Conservation (phyloP, 257 asterid genomes). For the Leonotis leonurus region DNA sequence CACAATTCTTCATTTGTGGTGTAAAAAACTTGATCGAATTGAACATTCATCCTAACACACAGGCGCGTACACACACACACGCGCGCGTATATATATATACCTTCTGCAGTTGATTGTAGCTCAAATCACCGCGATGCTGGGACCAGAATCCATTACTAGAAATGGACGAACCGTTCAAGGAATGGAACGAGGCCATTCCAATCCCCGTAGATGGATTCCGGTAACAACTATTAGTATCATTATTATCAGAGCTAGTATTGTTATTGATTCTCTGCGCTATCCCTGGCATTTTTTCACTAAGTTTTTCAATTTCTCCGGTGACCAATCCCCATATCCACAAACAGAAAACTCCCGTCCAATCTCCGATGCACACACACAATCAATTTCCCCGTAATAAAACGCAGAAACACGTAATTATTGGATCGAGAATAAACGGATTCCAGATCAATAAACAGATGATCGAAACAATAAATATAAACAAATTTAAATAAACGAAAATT, state of each 20-base stretch:
- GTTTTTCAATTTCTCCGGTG: conserved; percentile 23
- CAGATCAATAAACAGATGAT: conserved; percentile 31
- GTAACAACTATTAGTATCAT: conserved; percentile 21
- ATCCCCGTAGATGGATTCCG: conserved; percentile 30
- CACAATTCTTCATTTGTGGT: conserved; percentile 12
- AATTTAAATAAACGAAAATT: conserved; percentile 1
- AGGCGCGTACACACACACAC: not conserved
- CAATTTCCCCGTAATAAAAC: conserved; percentile 18
- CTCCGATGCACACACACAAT: conserved; percentile 29
- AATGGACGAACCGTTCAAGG: conserved; percentile 32
- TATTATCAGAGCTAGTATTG: conserved; percentile 16
- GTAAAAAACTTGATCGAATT: conserved; percentile 10
- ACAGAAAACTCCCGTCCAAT: conserved; percentile 17
- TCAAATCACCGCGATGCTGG: conserved; percentile 53
- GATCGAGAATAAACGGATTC: conserved; percentile 28
- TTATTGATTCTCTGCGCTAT: conserved; percentile 48
- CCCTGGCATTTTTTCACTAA: conserved; percentile 66
- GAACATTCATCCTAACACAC: not conserved
- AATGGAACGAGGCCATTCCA: conserved; percentile 33
- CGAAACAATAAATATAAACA: conserved; percentile 8
- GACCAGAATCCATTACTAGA: conserved; percentile 76
- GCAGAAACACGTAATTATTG: conserved; percentile 14
- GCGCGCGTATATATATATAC: conserved; percentile 26
- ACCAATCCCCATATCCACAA: conserved; percentile 38
- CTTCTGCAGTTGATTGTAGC: conserved; percentile 83